Evolutionary conservation across 345 rosid genomes (phyloP), one percentile per base, ranked within the genome.

Genomic region (Linum usitatissimum): DNA sequence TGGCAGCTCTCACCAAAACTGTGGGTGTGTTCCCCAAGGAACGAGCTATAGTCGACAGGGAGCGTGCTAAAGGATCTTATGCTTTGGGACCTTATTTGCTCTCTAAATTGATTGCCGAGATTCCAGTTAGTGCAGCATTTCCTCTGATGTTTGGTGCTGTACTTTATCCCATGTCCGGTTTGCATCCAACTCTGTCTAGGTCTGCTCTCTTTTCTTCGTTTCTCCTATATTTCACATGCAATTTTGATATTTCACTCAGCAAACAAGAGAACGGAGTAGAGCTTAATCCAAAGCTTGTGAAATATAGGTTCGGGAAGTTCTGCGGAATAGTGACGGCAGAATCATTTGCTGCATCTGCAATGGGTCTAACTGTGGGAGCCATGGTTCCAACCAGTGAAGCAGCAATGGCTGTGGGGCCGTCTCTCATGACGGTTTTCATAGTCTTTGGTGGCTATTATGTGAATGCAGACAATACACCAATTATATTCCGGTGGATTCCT

Each of bases 1-100:
- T 93, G 99, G 97, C 97, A 79, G 97, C 99, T 77, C 96, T 93
- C 30, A 93, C 99, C 64, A 93, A 89, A 77, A 93, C 97, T 6
- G 96, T 86, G 64, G 91, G 97, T 55, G 94, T 93, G 65, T 93
- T 93, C 74, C 99, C 99, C 48, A 93, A 89, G 80, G 99, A 93
- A 75, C 90, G 97, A 66, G 81, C 89, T 48, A 87, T 93, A 64
- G 96, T 93, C 49, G 91, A 87, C 70, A 87, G 97, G 76, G 99
- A 93, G 72, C 87, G 90, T 61, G 84, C 87, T 18, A 93, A 93
- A 78, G 96, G 91, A 13, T 93, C 96, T 67, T 93, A 93, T 57
- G 64, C 84, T 6, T 64, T 93, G 64, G 96, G 99, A 45, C 99
- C 96, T 62, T 93, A 93, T 80, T 77, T 93, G 36, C 94, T 93